Percentiles rank a stretch among this genome's conserved stretches.
phyloP scores from a whole-genome alignment of 179 eudicot genomes.

The Carnegiea gigantea region DNA sequence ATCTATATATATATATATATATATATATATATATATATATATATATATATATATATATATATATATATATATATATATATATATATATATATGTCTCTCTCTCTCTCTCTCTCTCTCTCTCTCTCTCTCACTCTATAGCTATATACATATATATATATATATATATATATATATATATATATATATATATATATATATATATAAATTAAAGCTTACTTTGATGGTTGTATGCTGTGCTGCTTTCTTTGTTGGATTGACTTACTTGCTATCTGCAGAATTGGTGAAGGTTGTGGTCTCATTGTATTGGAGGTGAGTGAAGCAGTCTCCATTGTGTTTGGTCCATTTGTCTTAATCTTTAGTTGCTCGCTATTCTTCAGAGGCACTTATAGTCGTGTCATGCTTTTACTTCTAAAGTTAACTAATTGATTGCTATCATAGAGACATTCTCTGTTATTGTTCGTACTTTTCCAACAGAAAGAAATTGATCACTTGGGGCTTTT shows the following conservation, averaged over 20 bases:
- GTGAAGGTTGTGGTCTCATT: constrained; percentile 90
- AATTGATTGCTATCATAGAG: neutral
- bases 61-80: too few species aligned
- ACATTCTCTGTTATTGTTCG: too few species aligned
- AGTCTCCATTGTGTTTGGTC: neutral
- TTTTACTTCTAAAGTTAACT: neutral
- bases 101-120: too few species aligned
- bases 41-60: too few species aligned
- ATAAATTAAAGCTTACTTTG: neutral
- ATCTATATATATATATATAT: too few species aligned
- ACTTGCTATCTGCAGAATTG: constrained; percentile 57
- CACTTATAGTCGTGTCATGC: constrained; percentile 11
- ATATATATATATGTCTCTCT: too few species aligned
- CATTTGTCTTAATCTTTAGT: neutral
- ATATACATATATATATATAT: too few species aligned
- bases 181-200: too few species aligned
- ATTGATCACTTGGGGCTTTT: neutral
- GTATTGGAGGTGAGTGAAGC: constrained; percentile 82
- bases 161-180: too few species aligned
- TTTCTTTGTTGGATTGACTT: constrained; percentile 12
- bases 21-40: too few species aligned
- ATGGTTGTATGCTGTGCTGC: neutral
- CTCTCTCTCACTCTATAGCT: too few species aligned
- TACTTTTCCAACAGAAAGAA: neutral
- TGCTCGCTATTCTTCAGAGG: neutral